Percentiles rank a stretch among this genome's conserved stretches.
Evolutionary conservation across 306 rosid species (phyloP).

Genomic region (Rosa lucieae): DNA sequence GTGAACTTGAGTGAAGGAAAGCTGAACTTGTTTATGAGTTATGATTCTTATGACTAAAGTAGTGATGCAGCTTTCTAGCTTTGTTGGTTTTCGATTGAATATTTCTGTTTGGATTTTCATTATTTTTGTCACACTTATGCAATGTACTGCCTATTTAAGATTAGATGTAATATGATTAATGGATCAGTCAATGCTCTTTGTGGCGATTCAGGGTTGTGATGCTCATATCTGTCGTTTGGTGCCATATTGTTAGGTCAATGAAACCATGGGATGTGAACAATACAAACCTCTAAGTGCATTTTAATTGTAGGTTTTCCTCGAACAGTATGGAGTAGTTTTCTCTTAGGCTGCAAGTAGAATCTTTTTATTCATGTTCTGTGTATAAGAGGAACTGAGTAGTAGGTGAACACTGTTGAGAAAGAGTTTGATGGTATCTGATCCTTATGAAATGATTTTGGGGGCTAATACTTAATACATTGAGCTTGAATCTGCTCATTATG

Average conservation of each 20-base stretch:
- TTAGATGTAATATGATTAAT: neutral
- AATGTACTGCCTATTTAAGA: neutral
- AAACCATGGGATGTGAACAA: neutral
- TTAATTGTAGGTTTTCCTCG: neutral
- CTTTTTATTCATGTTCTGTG: neutral
- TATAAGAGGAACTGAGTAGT: neutral
- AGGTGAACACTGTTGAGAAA: neutral
- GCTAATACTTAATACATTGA: neutral
- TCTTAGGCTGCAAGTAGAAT: neutral
- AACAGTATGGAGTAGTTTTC: conserved; percentile 1
- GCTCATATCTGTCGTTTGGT: neutral
- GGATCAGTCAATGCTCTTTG: neutral
- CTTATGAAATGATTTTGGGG: neutral
- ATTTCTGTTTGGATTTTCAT: neutral
- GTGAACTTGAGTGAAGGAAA: neutral
- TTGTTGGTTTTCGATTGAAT: neutral
- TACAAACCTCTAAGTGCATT: neutral
- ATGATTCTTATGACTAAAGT: neutral
- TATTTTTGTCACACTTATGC: neutral
- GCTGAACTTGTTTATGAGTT: neutral
- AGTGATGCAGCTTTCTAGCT: neutral
- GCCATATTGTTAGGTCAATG: neutral
- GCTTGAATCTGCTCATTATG: neutral
- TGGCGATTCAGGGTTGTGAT: neutral
- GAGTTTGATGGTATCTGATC: neutral